Conservation (phyloP, 768 basidiomycete species). For the Lactarius hengduanensis region DNA sequence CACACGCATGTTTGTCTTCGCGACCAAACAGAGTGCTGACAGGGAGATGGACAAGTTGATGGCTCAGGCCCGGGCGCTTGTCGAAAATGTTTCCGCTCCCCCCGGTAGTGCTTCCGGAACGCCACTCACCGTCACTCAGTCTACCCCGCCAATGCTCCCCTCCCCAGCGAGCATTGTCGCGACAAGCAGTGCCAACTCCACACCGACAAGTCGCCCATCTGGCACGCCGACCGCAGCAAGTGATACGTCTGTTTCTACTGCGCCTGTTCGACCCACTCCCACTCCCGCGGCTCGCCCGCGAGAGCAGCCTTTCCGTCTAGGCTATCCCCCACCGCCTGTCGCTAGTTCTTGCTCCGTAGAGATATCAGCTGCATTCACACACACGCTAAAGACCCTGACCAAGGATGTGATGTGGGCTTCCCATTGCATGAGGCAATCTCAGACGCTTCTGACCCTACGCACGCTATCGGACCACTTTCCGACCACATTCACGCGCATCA, state of each 20-base stretch:
- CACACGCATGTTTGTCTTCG: slow-evolving; percentile 48
- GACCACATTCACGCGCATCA: slow-evolving; percentile 70
- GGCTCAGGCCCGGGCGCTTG: slow-evolving; percentile 29
- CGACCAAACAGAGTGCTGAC: slow-evolving; percentile 34
- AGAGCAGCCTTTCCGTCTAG: slow-evolving; percentile 27
- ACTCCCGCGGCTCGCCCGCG: slow-evolving; percentile 32
- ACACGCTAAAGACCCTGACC: slow-evolving; percentile 38
- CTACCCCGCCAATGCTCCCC: slow-evolving; percentile 73
- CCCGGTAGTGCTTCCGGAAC: slow-evolving; percentile 25
- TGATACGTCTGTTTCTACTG: slow-evolving; percentile 26
- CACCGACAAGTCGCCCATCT: slow-evolving; percentile 61
- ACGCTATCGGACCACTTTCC: slow-evolving; percentile 71
- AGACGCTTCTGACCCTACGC: slow-evolving; percentile 60
- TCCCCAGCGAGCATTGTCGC: slow-evolving; percentile 71
- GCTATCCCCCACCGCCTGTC: slow-evolving; percentile 30
- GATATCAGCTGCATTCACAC: slow-evolving; percentile 29
- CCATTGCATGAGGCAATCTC: slow-evolving; percentile 32
- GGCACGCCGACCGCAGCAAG: slow-evolving; percentile 49
- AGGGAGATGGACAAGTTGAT: slow-evolving; percentile 28
- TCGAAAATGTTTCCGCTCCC: slow-evolving; percentile 28
- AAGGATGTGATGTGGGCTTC: slow-evolving; percentile 43
- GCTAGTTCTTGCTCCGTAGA: slow-evolving; percentile 30
- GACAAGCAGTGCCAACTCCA: slow-evolving; percentile 72
- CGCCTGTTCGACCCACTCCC: slow-evolving; percentile 31
- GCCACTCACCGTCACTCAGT: slow-evolving; percentile 23